Evolutionary conservation across 2,329 filamentous ascomycete species (phyloP).

Genomic region (Pyrenophora graminea): DNA sequence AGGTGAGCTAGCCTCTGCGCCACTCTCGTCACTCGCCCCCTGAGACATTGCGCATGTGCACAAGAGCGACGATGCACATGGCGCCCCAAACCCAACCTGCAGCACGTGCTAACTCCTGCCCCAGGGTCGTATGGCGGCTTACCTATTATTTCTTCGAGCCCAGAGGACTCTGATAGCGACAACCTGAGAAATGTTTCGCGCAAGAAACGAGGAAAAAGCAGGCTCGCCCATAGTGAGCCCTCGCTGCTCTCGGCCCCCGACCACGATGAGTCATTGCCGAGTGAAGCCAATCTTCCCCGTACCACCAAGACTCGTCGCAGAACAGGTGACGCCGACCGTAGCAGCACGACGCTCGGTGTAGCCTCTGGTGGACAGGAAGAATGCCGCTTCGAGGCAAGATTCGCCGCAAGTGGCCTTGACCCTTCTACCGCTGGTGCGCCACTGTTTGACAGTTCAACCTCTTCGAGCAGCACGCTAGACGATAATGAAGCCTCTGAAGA

Average conservation of each 20-base stretch:
- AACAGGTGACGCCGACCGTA: conserved; percentile 28
- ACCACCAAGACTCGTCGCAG: conserved; percentile 33
- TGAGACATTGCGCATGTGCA: conserved; percentile 1
- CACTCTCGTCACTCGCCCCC: conserved; percentile 3
- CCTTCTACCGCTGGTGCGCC: conserved; percentile 28
- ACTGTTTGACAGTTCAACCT: conserved; percentile 33
- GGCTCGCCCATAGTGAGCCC: conserved; percentile 35
- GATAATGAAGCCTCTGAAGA: conserved; percentile 43
- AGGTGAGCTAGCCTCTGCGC: conserved; percentile 27
- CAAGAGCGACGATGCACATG: conserved; percentile 11
- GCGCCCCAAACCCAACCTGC: background rate
- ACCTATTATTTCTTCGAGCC: conserved; percentile 51
- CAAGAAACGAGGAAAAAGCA: conserved; percentile 42
- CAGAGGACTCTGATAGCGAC: conserved; percentile 42
- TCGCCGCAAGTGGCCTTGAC: conserved; percentile 36
- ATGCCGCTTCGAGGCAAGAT: conserved; percentile 38
- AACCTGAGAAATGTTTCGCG: conserved; percentile 32
- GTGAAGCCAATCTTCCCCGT: conserved; percentile 23
- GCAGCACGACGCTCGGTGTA: conserved; percentile 31
- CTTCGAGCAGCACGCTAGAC: conserved; percentile 37
- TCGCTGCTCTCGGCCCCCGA: conserved; percentile 18
- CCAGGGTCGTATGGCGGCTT: conserved; percentile 63
- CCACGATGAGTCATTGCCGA: conserved; percentile 23
- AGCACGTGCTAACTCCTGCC: conserved; percentile 10
- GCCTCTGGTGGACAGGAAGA: conserved; percentile 34